Conservation (phyloP, 257 asterid species). For the Nicotiana otophora region DNA sequence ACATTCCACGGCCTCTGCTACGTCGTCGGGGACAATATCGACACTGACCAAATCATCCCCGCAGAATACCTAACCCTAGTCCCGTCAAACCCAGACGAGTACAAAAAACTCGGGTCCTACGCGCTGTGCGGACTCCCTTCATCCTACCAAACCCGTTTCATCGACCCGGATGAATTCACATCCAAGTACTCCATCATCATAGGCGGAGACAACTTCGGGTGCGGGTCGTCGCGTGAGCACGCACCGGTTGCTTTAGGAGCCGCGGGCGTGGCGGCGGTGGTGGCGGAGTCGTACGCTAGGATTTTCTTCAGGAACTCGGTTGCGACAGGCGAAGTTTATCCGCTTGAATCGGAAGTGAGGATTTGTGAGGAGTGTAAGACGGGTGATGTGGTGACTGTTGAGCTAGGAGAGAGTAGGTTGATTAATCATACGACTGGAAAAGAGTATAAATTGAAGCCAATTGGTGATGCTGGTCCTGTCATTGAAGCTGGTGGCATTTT, state of each 20-base stretch:
- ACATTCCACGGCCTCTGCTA: conserved; percentile 85
- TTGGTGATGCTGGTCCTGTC: conserved; percentile 96
- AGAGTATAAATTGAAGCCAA: conserved; percentile 74
- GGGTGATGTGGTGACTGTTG: conserved; percentile 85
- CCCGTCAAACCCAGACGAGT: conserved; percentile 90
- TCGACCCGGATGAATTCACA: conserved; percentile 59
- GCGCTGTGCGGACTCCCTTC: conserved; percentile 81
- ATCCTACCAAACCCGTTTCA: conserved; percentile 53
- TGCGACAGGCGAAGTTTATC: conserved; percentile 89
- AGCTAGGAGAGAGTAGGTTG: conserved; percentile 57
- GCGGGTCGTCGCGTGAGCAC: conserved; percentile 93
- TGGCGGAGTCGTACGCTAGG: conserved; percentile 89
- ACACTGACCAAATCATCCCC: conserved; percentile 95
- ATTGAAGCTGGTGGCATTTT: conserved; percentile 94
- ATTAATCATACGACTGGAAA: conserved; percentile 82
- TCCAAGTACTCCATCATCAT: conserved; percentile 68
- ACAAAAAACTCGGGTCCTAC: conserved; percentile 80
- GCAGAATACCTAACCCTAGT: conserved; percentile 95
- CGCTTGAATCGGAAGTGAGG: conserved; percentile 77
- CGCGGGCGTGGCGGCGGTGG: conserved; percentile 76
- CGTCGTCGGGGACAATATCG: conserved; percentile 83
- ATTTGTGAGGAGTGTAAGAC: conserved; percentile 81
- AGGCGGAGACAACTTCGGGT: conserved; percentile 90
- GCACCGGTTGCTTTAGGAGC: conserved; percentile 96
- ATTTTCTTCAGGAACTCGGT: conserved; percentile 90